Evolutionary conservation across 2,329 filamentous ascomycete species (phyloP).

Genomic region (Trichoderma breve): DNA sequence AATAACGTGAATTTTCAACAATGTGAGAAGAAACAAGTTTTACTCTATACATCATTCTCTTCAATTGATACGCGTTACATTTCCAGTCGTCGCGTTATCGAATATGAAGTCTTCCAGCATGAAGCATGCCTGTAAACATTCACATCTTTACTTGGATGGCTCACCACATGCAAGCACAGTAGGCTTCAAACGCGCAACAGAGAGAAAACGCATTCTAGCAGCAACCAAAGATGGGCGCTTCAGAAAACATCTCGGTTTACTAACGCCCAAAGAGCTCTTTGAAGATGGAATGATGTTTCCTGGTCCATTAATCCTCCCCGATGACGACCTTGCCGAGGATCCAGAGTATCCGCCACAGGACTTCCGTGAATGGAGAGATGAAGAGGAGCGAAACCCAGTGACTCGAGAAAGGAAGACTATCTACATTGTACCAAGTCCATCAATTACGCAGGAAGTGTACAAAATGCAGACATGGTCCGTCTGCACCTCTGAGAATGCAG

Average conservation of each 20-base stretch:
- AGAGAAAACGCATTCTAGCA: slow-evolving; percentile 33
- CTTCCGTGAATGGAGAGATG: slow-evolving; percentile 48
- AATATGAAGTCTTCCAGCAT: not conserved
- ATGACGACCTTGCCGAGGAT: slow-evolving; percentile 56
- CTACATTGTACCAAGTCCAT: slow-evolving; percentile 52
- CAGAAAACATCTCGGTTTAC: slow-evolving; percentile 7
- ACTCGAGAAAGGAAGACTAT: slow-evolving; percentile 46
- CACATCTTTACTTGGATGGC: slow-evolving; percentile 6
- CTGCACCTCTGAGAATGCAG: not conserved
- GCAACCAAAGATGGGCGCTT: slow-evolving; percentile 28
- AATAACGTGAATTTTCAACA: no score
- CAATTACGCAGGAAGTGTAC: slow-evolving; percentile 34
- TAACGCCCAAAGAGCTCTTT: slow-evolving; percentile 21
- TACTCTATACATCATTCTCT: no score
- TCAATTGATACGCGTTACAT: not conserved
- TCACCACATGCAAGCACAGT: slow-evolving; percentile 9
- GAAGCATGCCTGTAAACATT: not conserved
- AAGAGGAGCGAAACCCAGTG: slow-evolving; percentile 48
- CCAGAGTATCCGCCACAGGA: slow-evolving; percentile 52
- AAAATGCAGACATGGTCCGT: slow-evolving; percentile 45
- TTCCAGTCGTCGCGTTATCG: not conserved
- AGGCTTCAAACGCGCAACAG: slow-evolving; percentile 31
- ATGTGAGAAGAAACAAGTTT: not conserved
- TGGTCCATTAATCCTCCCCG: slow-evolving; percentile 57
- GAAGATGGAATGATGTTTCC: slow-evolving; percentile 46